Percentiles rank a stretch among this genome's conserved stretches.
phyloP scores from a whole-genome alignment of 345 rosid species.

The Arabidopsis arenosa region DNA sequence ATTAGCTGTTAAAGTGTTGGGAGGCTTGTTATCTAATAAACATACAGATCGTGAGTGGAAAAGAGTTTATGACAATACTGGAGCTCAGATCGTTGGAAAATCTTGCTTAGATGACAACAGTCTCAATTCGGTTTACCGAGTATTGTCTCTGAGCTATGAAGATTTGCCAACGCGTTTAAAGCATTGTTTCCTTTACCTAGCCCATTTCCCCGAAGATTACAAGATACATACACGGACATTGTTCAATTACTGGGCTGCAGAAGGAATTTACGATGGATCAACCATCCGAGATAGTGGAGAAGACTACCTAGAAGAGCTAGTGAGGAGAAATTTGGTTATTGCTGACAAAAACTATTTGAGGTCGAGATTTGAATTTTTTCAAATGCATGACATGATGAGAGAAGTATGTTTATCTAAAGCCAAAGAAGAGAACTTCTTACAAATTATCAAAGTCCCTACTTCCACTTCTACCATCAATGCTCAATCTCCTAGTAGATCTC shows the following conservation, averaged over 20 bases:
- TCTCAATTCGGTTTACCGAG: not conserved
- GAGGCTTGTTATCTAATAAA: constrained; percentile 15
- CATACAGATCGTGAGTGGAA: not conserved
- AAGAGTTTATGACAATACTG: not conserved
- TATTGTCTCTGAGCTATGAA: constrained; percentile 18
- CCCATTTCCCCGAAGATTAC: constrained; percentile 15
- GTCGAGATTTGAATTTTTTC: not conserved
- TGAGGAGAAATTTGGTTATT: constrained; percentile 16
- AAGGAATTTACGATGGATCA: constrained; percentile 38
- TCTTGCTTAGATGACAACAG: not conserved
- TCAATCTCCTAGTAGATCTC: not conserved
- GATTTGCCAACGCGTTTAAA: constrained; percentile 6
- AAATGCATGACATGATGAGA: not conserved
- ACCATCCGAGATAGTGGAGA: constrained; percentile 39
- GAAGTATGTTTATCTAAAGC: too few relatives aligned
- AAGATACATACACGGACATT: constrained; percentile 34
- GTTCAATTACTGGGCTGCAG: constrained; percentile 50
- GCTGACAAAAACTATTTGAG: not conserved
- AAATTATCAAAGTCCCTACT: too few relatives aligned
- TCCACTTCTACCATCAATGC: constrained; percentile 7
- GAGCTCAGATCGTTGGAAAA: not conserved
- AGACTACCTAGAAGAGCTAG: constrained; percentile 26
- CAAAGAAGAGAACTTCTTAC: too few relatives aligned
- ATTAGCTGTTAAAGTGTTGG: not conserved
- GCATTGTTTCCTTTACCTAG: constrained; percentile 25